Conservation (phyloP, 345 rosid species). For the Turnera subulata region DNA sequence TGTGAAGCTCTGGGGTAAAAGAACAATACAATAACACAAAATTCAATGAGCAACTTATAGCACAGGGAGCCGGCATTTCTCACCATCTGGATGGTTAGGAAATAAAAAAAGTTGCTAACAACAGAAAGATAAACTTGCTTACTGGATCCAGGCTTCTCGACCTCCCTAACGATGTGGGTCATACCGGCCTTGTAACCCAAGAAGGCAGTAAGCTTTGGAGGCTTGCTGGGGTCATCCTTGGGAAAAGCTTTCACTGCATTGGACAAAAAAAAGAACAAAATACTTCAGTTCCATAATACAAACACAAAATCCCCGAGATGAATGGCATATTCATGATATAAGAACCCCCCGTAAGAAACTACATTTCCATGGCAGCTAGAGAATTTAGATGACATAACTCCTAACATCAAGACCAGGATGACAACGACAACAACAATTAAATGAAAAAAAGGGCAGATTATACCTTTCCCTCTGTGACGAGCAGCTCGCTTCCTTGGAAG, state of each 20-base stretch:
- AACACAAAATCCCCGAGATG: too few relatives aligned
- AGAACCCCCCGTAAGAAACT: too few relatives aligned
- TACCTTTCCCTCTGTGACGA: conserved; percentile 89
- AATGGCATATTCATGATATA: too few relatives aligned
- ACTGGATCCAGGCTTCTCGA: conserved; percentile 84
- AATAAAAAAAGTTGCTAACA: too few relatives aligned
- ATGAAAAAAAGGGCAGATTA: neutral
- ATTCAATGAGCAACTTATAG: neutral
- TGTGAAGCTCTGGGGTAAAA: conserved; percentile 62
- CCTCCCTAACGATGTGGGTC: conserved; percentile 87
- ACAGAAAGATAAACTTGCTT: conserved; percentile 12
- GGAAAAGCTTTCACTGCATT: conserved; percentile 78
- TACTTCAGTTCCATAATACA: too few relatives aligned
- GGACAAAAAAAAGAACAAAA: neutral
- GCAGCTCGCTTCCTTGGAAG: conserved; percentile 85
- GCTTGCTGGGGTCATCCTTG: conserved; percentile 64
- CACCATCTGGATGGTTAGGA: too few relatives aligned
- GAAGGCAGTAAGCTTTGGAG: conserved; percentile 69
- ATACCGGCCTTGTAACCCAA: conserved; percentile 83
- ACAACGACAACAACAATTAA: neutral
- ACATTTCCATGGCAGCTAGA: too few relatives aligned
- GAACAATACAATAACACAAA: neutral
- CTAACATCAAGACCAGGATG: too few relatives aligned
- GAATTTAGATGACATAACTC: too few relatives aligned
- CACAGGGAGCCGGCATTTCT: neutral